Base-by-base conservation (phyloP, 208 protist genomes). In the Vickermania spadyakhi region DNA sequence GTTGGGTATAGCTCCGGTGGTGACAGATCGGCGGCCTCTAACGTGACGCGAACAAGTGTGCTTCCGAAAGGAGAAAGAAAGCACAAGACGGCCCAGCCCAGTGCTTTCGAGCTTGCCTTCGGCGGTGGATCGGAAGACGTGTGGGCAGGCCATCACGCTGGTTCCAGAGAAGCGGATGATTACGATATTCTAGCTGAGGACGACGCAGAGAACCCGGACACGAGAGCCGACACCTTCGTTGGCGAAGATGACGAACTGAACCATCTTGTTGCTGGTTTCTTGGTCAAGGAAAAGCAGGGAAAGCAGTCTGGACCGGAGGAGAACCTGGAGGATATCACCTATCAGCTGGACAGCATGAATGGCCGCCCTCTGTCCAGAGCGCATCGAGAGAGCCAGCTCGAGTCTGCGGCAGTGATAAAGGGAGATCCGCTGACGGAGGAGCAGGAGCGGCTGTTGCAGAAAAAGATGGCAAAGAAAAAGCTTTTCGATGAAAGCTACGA, bases 391-490 rank as follows among this genome's bases (percentile, higher is more conserved):
- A 71, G 56, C 2, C 72, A 75, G 28, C 58, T 68, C 5, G 65
- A 79, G 30, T 70, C 68, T 1, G 77, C 64, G 21, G 79, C 88
- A 52, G 66, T 58, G 11, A 41, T 75, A 5, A 78, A 84, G 3
- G 36, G 36, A n/a, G 68, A 58, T 26, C 42, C 41, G 54, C 77
- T 91, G 26, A 88, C 75, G 18, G 78, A 81, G 61, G 91, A 92
- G 61, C 78, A 90, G 69, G 84, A 93, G 70, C 68, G 80, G 0
- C 56, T 82, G 18, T 26, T 90, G 56, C 77, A 91, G 75, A 91
- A 92, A 64, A 91, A 86, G 63, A 89, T 94, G 78, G 83, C 81
- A n/a, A 92, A 96, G 72, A 96, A 97, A 63, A 75, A 81, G 41
- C 72, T 68, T n/a, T 94, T 94, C 70, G 69, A 94, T 66, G 81